Conservation (phyloP, 768 basidiomycete species). For the Boletus bicolor region DNA sequence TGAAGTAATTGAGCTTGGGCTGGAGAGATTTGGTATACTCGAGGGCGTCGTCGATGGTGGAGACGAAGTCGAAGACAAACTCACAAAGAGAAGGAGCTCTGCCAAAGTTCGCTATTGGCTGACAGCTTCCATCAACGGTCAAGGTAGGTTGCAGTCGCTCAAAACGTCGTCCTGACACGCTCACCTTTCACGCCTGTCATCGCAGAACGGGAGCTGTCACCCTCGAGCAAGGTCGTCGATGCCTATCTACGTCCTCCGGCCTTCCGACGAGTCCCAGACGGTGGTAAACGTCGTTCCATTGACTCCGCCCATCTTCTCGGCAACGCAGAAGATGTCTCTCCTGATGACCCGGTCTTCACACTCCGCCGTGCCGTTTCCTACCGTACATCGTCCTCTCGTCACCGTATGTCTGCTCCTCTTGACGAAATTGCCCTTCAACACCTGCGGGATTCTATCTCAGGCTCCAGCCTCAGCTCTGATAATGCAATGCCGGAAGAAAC, state of each 20-base stretch:
- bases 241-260: constrained; percentile 74
- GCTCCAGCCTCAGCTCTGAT: constrained; percentile 58
- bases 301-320: constrained; percentile 77
- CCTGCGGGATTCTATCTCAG: constrained; percentile 57
- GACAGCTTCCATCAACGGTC: constrained; percentile 51
- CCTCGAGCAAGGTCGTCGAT: constrained; percentile 83
- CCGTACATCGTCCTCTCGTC: constrained; percentile 64
- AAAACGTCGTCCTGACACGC: not conserved
- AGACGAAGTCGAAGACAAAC: constrained; percentile 95
- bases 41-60: constrained; percentile 99
- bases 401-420: constrained; percentile 70
- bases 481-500: constrained; percentile 31
- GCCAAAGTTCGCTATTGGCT: constrained; percentile 83
- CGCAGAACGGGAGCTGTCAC: constrained; percentile 72
- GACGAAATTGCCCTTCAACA: constrained; percentile 82
- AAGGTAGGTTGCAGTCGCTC: constrained; percentile 47
- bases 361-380: constrained; percentile 80
- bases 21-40: constrained; percentile 91
- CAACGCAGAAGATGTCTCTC: constrained; percentile 65
- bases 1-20: constrained; percentile 88
- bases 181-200: constrained; percentile 11
- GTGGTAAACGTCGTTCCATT: constrained; percentile 77
- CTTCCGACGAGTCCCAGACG: constrained; percentile 57
- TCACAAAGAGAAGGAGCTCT: constrained; percentile 73
- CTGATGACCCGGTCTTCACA: constrained; percentile 87